Percentiles rank a stretch among this genome's conserved stretches.
These are phyloP conservation scores for Ophiorrhiza pumila DNA, from an alignment of 257 asterid species.

Conservation along the genomic window DNA sequence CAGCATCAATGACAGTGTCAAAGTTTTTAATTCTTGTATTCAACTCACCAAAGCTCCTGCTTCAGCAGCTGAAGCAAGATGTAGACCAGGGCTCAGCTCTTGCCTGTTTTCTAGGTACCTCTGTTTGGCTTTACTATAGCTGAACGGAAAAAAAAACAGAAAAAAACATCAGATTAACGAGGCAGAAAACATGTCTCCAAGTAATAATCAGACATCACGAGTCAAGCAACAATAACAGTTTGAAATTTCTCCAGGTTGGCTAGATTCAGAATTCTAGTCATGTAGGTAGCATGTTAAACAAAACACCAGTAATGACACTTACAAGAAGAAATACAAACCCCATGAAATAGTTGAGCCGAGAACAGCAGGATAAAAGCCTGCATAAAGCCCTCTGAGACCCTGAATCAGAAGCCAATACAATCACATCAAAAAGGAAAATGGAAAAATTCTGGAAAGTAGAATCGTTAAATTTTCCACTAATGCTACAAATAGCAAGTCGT, in stretches of 20 bases:
- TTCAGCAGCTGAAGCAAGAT: constrained; percentile 96
- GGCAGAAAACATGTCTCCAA: constrained; percentile 12
- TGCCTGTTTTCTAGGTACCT: constrained; percentile 67
- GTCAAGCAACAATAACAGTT: not conserved
- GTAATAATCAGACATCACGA: not conserved
- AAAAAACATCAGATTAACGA: constrained; percentile 11
- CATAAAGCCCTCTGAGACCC: constrained; percentile 92
- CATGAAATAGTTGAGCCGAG: constrained; percentile 96
- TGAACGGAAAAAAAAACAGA: constrained; percentile 21
- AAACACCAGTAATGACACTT: constrained; percentile 30
- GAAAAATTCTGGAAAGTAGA: not conserved
- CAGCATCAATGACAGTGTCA: not conserved
- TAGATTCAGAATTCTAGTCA: not conserved
- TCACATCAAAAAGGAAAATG: not conserved
- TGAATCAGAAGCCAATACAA: constrained; percentile 30
- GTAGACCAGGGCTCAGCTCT: constrained; percentile 73
- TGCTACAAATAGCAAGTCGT: not conserved
- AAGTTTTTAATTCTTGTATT: not conserved
- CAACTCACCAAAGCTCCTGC: constrained; percentile 91
- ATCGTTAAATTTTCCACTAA: not conserved
- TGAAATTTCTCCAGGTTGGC: not conserved
- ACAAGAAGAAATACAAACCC: constrained; percentile 96
- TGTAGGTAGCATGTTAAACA: not conserved
- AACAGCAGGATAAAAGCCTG: constrained; percentile 94
- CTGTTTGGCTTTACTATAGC: constrained; percentile 89